Evolutionary conservation across 169 alveolate genomes (phyloP), one percentile per base, ranked within the genome.

Genomic region (Babesia divergens): DNA sequence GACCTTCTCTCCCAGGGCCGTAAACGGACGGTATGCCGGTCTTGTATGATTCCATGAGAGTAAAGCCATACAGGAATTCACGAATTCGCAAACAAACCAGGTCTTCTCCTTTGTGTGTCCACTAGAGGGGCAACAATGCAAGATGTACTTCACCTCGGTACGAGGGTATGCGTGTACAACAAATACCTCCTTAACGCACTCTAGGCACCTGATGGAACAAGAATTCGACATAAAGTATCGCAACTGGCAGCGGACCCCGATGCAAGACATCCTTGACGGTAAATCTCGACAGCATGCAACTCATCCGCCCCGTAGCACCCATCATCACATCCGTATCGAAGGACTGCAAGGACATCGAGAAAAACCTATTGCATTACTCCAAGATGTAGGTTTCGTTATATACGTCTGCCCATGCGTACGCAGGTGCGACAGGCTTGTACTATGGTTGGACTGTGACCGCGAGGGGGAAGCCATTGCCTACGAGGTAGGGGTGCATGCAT

Each of bases 401-500:
- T 65, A 26, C 2, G 6, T n/a, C 31, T 13, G 59, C 11, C 7
- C 18, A 2, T 52, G n/a, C 6, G 2, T 6, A 65, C 81, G 3
- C 69, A 92, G 81, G 83, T 89, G 84, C 82, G 76, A 72, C 54
- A 89, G 92, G 93, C 80, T 79, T 67, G 96, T 98, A 18, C 94
- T 98, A 37, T 98, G 99, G 99, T 93, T 98, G 24, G 99, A 98
- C 84, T 97, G 99, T 75, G 99, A 98, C 87, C 91, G 99, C 64
- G 99, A 98, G 83, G 99, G 99, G 16, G 99, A 98, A 83, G 98
- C 97, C 75, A 98, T 98, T 31, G 97, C 99, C 89, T 98, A 92
- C 84, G 99, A 98, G 86, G 99, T 97, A 0, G 89, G 93, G 14
- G 18, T 46, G 84, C 83, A 65, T 42, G 44, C 83, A 50, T 68